phyloP scores from a whole-genome alignment of 495 filamentous ascomycete genomes.

The Aspergillus carlsbadensis region DNA sequence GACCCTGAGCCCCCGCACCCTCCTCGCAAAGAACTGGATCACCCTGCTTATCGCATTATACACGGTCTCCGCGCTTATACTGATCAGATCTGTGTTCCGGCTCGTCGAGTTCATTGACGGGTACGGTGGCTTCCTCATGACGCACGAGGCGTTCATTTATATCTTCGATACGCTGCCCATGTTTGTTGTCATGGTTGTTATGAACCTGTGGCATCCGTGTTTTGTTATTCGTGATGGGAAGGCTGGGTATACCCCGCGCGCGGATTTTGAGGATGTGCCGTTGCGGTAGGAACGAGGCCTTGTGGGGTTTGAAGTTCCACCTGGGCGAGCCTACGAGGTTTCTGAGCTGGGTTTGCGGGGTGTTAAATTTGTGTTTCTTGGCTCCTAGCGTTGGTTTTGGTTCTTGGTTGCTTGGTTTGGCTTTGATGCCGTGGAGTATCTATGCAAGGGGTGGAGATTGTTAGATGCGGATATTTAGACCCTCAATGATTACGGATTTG shows the following conservation, averaged over 20 bases:
- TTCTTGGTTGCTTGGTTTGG: no score
- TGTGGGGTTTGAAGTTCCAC: no score
- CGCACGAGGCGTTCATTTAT: constrained; percentile 58
- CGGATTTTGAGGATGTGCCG: not conserved
- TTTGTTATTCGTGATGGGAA: not conserved
- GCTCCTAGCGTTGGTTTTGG: no score
- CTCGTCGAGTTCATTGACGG: constrained; percentile 62
- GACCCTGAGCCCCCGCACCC: not conserved
- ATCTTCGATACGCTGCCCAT: constrained; percentile 57
- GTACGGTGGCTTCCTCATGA: constrained; percentile 46
- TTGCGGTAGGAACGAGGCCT: not conserved
- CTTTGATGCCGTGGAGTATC: no score
- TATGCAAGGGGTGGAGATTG: no score
- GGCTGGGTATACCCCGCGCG: not conserved
- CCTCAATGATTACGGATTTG: no score
- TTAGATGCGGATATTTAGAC: no score
- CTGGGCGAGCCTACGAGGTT: no score
- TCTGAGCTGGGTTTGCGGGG: no score
- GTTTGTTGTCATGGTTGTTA: constrained; percentile 47
- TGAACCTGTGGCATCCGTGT: constrained; percentile 36
- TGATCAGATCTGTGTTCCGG: constrained; percentile 61
- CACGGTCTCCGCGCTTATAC: constrained; percentile 47
- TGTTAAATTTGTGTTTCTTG: no score
- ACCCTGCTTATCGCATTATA: constrained; percentile 40
- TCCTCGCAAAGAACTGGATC: not conserved